Evolutionary conservation across 805 yeast genomes (phyloP), one percentile per base, ranked within the genome.

Genomic region (Pichia sporocuriosa): DNA sequence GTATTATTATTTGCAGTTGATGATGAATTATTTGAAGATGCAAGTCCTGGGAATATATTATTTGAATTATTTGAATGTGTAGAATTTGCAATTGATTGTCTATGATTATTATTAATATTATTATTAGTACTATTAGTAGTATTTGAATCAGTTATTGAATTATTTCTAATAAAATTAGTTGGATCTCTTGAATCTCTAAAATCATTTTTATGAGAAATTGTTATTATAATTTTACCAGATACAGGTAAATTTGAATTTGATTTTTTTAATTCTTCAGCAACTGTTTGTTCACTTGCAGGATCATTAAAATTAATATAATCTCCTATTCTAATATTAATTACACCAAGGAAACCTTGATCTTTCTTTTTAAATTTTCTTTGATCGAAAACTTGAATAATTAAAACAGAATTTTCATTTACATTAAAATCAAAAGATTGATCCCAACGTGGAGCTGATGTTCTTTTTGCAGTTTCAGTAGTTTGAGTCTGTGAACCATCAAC

Each of bases 311-410:
- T 94, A 44, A 90, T 75, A 23, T 85, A 87, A 61, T 93, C 97
- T 32, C 90, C 90, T 24, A 93, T 76, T 50, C 94, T 73, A 39
- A 93, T 75, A 61, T 93, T 93, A 47, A 93, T 93, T 16, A 93
- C 97, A 44, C 99, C 99, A 40, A 93, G 69, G 55, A 93, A 93
- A 5, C 99, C 99, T 64, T 93, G 99, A 61, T 93, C 98, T 73
- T 88, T 89, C 78, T 87, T 88, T 63, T 93, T 93, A 69, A 93
- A 93, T 65, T 93, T 93, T 62, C 88, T 89, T 62, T 90, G 97
- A 62, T 93, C 97, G 65, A 93, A 93, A 7, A 93, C 93, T 62
- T 93, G 97, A 47, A 93, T 78, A 12, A 90, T 95, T 39, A 93
- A 69, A 33, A 89, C 84, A 8, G 95, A 83, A 56, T 83, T 83